A percentile compares a stretch with the other conserved stretches of the same genome.
Evolutionary conservation across 257 asterid species (phyloP).

Genomic region (Nicotiana attenuata): DNA sequence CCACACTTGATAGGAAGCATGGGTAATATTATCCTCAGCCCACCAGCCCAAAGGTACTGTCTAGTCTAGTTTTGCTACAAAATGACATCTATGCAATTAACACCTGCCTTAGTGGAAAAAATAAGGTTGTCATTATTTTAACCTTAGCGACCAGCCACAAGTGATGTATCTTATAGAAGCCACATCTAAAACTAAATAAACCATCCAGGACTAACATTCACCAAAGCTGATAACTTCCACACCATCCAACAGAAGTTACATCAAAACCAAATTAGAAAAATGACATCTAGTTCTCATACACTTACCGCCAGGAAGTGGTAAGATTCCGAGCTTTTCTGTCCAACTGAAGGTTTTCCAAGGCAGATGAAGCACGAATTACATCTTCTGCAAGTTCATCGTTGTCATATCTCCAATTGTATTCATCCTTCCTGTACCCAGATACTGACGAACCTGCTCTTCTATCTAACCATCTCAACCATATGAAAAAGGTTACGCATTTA

Average conservation of each 20-base stretch:
- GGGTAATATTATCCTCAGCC: background rate
- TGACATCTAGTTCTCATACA: conserved; percentile 14
- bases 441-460: conserved; percentile 83
- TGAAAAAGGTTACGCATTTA: conserved; percentile 10
- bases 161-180: background rate
- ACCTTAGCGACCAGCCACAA: background rate
- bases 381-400: conserved; percentile 73
- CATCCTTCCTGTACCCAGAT: conserved; percentile 88
- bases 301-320: conserved; percentile 86
- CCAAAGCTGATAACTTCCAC: background rate
- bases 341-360: conserved; percentile 90
- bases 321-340: conserved; percentile 88
- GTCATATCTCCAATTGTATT: conserved; percentile 80
- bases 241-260: background rate
- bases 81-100: background rate
- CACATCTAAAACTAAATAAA: background rate
- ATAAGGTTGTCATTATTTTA: background rate
- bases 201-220: background rate
- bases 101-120: background rate
- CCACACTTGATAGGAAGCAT: background rate
- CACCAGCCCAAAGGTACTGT: background rate
- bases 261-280: background rate
- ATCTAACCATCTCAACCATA: conserved; percentile 38
- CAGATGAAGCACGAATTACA: conserved; percentile 72
- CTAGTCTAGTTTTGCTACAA: background rate